These are phyloP conservation scores for Aspergillus novofumigatus DNA, from an alignment of 2,329 filamentous ascomycete genomes.

Conservation along the genomic window DNA sequence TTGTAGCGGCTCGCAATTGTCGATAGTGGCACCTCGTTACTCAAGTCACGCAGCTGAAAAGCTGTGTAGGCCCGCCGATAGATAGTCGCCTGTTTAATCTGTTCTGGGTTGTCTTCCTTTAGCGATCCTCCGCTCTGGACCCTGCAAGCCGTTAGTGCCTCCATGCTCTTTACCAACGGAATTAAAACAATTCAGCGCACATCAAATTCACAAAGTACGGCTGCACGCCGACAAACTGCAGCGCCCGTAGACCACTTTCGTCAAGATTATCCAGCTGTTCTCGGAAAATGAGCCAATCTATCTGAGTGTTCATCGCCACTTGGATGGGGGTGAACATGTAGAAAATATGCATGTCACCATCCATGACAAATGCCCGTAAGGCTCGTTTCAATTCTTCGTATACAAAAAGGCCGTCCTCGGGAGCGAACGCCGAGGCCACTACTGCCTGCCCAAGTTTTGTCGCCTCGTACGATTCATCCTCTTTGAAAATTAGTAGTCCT, in stretches of 20 bases:
- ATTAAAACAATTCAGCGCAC: slow-evolving; percentile 39
- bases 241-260: slow-evolving; percentile 65
- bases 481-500: slow-evolving; percentile 52
- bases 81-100: slow-evolving; percentile 58
- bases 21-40: slow-evolving; percentile 70
- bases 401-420: slow-evolving; percentile 71
- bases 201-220: slow-evolving; percentile 64
- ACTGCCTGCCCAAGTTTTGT: slow-evolving; percentile 67
- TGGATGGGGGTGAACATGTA: slow-evolving; percentile 75
- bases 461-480: slow-evolving; percentile 52
- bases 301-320: slow-evolving; percentile 38
- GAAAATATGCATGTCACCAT: slow-evolving; percentile 74
- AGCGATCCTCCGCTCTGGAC: slow-evolving; percentile 60
- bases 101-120: slow-evolving; percentile 58
- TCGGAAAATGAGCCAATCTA: slow-evolving; percentile 71
- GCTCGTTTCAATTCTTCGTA: slow-evolving; percentile 65
- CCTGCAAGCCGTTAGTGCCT: slow-evolving; percentile 40
- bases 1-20: slow-evolving; percentile 67
- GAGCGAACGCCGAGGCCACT: slow-evolving; percentile 67
- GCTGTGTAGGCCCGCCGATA: slow-evolving; percentile 72
- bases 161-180: neutral
- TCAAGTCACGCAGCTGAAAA: slow-evolving; percentile 72
- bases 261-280: slow-evolving; percentile 67
- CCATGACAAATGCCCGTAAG: slow-evolving; percentile 70
- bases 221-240: slow-evolving; percentile 65